Base-by-base conservation (phyloP, 2,329 filamentous ascomycete genomes). In the Epichloe scottii region DNA sequence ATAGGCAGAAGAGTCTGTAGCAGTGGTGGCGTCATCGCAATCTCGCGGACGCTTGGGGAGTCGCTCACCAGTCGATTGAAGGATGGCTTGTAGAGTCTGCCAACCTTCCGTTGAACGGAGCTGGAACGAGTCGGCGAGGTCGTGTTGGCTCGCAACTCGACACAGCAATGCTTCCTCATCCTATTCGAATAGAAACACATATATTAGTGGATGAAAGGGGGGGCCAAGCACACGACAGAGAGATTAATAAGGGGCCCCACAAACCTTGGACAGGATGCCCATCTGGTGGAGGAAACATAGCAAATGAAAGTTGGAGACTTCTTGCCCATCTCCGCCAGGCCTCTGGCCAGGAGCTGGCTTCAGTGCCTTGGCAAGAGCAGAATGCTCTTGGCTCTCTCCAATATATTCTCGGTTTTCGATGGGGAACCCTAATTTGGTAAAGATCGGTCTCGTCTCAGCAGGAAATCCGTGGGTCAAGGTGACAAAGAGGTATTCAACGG, bases 381-480 rank as follows among this genome's bases (percentile, higher is more conserved):
- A 77, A 48, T 85, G 76, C 60, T 97, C 89, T 67, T 96, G 91
- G 53, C 81, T 82, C 67, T 95, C 82, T 46, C 91, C 93, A 60
- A 96, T 80, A 34, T 84, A 78, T 65, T 91, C 85, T 55, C 93
- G 83, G 62, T 98, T 97, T 68, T 95, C 93, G 56, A 97, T 85
- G 5, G 90, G 85, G 67, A 97, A 98, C 41, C 75, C 80, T 55
- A 77, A 75, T 46, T 81, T 76, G 30, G 73, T 84, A 68, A 97
- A 97, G 33, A 84, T 69, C 12, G 90, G 89, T 51, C 82, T 84
- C 4, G 88, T 79, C 43, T 82, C 76, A 49, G 84, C 87, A 3
- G 93, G 93, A 71, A 98, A 97, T 53, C 93, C 93, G 64, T 98
- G 91, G 1, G 93, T 98, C 56, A 98, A 77, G 8, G 93, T 97